Evolutionary conservation across 2,329 filamentous ascomycete genomes (phyloP).

Genomic region (Chaetomium strumarium): DNA sequence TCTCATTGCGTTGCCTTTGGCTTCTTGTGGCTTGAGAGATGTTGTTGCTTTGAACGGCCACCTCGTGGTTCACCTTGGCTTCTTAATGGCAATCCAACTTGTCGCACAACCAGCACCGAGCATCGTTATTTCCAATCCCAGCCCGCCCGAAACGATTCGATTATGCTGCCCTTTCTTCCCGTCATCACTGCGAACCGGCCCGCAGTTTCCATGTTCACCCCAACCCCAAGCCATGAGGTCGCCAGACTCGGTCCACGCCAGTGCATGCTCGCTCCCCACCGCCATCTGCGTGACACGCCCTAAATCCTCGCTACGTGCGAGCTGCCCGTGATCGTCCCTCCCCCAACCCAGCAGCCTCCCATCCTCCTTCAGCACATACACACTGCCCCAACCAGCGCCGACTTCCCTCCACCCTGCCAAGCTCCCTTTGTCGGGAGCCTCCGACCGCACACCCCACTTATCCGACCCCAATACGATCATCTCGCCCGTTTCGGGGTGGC

Average conservation of each 20-base stretch:
- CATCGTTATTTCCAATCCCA: slow-evolving; percentile 45
- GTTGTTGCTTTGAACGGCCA: not conserved
- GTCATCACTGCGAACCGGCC: slow-evolving; percentile 56
- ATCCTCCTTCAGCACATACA: slow-evolving; percentile 62
- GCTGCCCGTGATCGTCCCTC: slow-evolving; percentile 76
- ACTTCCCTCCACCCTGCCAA: slow-evolving; percentile 60
- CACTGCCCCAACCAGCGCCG: slow-evolving; percentile 73
- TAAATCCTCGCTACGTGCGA: slow-evolving; percentile 55
- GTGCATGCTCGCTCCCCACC: slow-evolving; percentile 83
- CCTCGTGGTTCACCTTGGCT: slow-evolving; percentile 16
- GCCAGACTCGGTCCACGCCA: slow-evolving; percentile 60
- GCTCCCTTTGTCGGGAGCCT: slow-evolving; percentile 40
- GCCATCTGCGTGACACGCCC: slow-evolving; percentile 59
- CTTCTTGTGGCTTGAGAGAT: not conserved
- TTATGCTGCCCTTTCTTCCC: slow-evolving; percentile 67
- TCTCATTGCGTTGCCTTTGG: not conserved
- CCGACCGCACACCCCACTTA: slow-evolving; percentile 61
- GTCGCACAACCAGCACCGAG: slow-evolving; percentile 88
- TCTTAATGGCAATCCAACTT: slow-evolving; percentile 62
- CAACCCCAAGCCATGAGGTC: slow-evolving; percentile 85
- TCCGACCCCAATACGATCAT: slow-evolving; percentile 66
- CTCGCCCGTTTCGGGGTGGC: slow-evolving; percentile 48
- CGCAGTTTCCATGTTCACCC: slow-evolving; percentile 97
- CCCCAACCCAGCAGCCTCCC: slow-evolving; percentile 69
- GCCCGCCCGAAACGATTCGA: slow-evolving; percentile 55